Evolutionary conservation across 164 flowering plant species (phyloP).

Genomic region (Aristolochia fimbriata): DNA sequence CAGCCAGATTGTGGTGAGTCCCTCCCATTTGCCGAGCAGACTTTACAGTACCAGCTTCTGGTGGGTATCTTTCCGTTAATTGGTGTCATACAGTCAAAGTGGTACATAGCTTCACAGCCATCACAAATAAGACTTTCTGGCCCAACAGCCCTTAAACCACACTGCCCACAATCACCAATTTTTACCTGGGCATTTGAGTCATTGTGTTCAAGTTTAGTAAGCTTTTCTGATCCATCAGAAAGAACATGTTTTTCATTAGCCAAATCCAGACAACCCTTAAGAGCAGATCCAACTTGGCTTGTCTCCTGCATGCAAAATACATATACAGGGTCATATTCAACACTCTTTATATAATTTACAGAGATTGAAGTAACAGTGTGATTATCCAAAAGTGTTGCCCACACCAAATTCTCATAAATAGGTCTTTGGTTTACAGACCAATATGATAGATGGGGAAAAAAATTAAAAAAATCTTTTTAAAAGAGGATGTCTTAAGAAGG

Average conservation of each 20-base stretch:
- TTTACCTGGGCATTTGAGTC: constrained; percentile 20
- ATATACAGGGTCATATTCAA: too few relatives aligned
- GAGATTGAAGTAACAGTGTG: too few relatives aligned
- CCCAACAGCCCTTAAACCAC: constrained; percentile 51
- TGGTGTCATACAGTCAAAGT: constrained; percentile 60
- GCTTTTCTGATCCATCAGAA: constrained; percentile 23
- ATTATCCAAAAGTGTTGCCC: too few relatives aligned
- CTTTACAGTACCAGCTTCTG: constrained; percentile 61
- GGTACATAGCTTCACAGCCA: constrained; percentile 75
- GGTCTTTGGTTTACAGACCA: too few relatives aligned
- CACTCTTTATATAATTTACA: too few relatives aligned
- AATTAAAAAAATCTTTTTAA: too few relatives aligned
- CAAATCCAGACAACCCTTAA: constrained; percentile 8
- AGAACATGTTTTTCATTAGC: constrained; percentile 13
- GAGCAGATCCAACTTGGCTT: constrained; percentile 4
- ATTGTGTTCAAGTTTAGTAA: constrained; percentile 29
- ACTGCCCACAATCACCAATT: constrained; percentile 31
- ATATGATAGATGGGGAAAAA: too few relatives aligned
- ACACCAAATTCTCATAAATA: too few relatives aligned
- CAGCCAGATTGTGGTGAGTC: constrained; percentile 19
- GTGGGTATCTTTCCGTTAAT: constrained; percentile 44
- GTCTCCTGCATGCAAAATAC: constrained; percentile 9
- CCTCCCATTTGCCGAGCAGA: constrained; percentile 38
- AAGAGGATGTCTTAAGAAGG: too few relatives aligned
- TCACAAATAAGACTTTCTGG: constrained; percentile 62